Percentiles rank a stretch among this genome's conserved stretches.
Evolutionary conservation across 164 flowering plant species (phyloP).

Genomic region (Macadamia tetraphylla): DNA sequence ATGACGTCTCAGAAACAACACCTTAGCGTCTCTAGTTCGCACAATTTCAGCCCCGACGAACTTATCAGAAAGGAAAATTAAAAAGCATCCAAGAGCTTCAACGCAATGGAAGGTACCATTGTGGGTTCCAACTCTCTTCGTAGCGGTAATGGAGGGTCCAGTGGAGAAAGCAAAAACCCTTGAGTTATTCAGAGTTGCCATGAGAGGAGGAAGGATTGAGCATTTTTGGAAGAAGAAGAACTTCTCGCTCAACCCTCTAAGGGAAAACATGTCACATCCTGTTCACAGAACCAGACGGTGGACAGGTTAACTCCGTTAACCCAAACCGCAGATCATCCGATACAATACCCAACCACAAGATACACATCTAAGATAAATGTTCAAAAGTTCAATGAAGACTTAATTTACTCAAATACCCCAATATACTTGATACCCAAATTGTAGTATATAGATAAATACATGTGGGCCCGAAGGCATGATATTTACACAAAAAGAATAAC

Average conservation of each 20-base stretch:
- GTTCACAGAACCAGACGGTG: too few species aligned
- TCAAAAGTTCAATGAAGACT: too few species aligned
- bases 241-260: slow-evolving; percentile 20
- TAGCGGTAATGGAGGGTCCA: slow-evolving; percentile 17
- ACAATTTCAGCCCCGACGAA: slow-evolving; percentile 71
- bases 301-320: too few species aligned
- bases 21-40: slow-evolving; percentile 79
- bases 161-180: slow-evolving; percentile 30
- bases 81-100: slow-evolving; percentile 98
- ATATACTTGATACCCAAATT: too few species aligned
- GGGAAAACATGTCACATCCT: slow-evolving; percentile 20
- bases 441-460: too few species aligned
- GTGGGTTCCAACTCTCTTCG: slow-evolving; percentile 87
- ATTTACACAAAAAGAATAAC: too few species aligned
- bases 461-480: too few species aligned
- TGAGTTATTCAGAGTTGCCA: slow-evolving; percentile 14
- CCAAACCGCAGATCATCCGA: too few species aligned
- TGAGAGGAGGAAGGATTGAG: slow-evolving; percentile 10
- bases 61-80: slow-evolving; percentile 80
- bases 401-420: too few species aligned
- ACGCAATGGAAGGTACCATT: slow-evolving; percentile 98
- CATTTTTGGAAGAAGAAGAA: slow-evolving; percentile 15
- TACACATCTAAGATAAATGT: too few species aligned
- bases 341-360: too few species aligned
- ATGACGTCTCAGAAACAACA: slow-evolving; percentile 6